Conservation (phyloP, 2,329 filamentous ascomycete genomes). For the Cucurbitaria berberidis region DNA sequence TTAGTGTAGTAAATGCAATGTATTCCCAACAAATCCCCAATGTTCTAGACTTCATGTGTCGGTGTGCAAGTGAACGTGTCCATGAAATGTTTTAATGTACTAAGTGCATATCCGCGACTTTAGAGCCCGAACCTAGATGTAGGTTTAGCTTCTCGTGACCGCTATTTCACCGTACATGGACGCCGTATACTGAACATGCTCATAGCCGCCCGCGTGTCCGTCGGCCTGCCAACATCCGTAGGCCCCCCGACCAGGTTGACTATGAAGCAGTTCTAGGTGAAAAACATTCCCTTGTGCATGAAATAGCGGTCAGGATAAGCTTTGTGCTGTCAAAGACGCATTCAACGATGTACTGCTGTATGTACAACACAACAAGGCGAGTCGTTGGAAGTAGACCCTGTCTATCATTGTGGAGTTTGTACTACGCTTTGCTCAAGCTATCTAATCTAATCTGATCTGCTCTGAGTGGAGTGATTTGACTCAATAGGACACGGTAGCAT, state of each 20-base stretch:
- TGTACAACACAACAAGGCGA: background rate
- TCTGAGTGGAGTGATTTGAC: too few relatives aligned
- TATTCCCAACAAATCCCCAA: background rate
- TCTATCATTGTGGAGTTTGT: background rate
- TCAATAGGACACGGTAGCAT: too few relatives aligned
- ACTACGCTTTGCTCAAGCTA: too few relatives aligned
- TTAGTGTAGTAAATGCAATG: background rate
- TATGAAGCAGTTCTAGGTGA: too few relatives aligned
- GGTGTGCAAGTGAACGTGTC: constrained; percentile 1
- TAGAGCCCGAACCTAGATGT: background rate
- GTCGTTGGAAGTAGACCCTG: too few relatives aligned
- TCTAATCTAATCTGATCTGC: too few relatives aligned
- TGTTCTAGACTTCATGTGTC: background rate
- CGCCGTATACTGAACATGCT: background rate
- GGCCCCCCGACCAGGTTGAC: too few relatives aligned
- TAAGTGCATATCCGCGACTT: background rate
- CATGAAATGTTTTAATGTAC: background rate
- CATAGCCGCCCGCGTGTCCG: background rate
- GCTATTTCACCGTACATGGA: constrained; percentile 18
- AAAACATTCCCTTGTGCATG: too few relatives aligned
- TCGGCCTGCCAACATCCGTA: background rate
- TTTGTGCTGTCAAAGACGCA: background rate
- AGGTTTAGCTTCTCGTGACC: constrained; percentile 10
- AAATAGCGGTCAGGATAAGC: constrained; percentile 10
- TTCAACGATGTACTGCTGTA: background rate